These are phyloP conservation scores for Pseudohalonectria lignicola DNA, from an alignment of 2,329 filamentous ascomycete genomes.

Conservation along the genomic window DNA sequence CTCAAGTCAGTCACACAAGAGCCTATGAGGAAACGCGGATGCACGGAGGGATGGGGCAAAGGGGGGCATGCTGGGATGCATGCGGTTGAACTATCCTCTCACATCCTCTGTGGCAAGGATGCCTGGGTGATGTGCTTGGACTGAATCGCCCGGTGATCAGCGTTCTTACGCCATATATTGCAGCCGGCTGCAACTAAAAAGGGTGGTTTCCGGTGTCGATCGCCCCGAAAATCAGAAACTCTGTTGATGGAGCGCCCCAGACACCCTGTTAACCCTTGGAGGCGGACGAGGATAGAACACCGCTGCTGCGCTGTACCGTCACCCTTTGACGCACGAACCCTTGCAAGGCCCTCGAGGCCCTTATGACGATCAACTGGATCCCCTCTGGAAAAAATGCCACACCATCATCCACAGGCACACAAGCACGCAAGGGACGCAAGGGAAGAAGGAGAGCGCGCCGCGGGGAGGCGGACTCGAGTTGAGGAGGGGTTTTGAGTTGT, in stretches of 20 bases:
- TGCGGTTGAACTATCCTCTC: not conserved
- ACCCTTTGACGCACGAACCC: not conserved
- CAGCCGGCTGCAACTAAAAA: too few relatives aligned
- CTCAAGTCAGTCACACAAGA: too few relatives aligned
- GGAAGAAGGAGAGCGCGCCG: too few relatives aligned
- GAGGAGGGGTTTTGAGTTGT: too few relatives aligned
- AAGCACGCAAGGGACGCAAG: too few relatives aligned
- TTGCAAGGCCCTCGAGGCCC: not conserved
- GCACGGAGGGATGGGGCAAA: too few relatives aligned
- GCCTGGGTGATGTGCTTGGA: not conserved
- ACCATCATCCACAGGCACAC: too few relatives aligned
- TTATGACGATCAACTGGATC: not conserved
- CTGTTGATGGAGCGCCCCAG: not conserved
- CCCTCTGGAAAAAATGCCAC: not conserved
- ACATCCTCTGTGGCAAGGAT: not conserved
- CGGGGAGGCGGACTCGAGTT: too few relatives aligned
- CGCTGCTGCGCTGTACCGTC: not conserved
- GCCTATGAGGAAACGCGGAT: too few relatives aligned
- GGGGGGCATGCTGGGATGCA: not conserved
- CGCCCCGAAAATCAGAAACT: not conserved
- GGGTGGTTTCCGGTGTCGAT: conserved; percentile 2
- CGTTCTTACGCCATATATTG: conserved; percentile 3
- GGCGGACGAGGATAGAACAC: not conserved
- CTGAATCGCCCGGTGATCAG: not conserved
- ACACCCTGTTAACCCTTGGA: not conserved